Conservation (phyloP, 139 green algal genomes). For the Coelastrella sp. region DNA sequence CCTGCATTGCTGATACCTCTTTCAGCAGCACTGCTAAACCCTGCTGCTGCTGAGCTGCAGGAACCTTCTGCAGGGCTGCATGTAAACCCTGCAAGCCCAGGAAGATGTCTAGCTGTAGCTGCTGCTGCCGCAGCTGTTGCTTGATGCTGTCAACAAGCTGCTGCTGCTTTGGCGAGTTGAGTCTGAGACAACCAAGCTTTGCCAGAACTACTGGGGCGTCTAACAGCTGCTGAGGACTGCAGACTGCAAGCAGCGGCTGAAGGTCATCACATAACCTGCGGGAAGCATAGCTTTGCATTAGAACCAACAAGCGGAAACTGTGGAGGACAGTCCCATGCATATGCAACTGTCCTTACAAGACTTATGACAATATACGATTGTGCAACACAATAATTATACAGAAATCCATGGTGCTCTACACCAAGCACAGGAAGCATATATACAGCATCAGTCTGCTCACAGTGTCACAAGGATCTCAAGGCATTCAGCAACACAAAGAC, state of each 20-base stretch:
- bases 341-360: too few relatives aligned
- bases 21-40: not conserved
- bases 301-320: not conserved
- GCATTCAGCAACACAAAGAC: not conserved
- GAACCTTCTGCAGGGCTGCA: not conserved
- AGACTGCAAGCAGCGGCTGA: not conserved
- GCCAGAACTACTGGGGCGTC: not conserved
- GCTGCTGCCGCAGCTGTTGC: not conserved
- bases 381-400: too few relatives aligned
- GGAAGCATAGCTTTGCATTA: too few relatives aligned
- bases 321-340: not conserved
- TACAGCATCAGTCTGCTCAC: too few relatives aligned
- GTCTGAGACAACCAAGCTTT: conserved; percentile 26
- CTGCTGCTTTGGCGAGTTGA: conserved; percentile 32
- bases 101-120: not conserved
- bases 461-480: too few relatives aligned
- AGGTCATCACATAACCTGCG: conserved; percentile 10
- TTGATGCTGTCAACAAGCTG: conserved; percentile 8
- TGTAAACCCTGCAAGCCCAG: not conserved
- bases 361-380: too few relatives aligned
- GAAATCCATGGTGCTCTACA: too few relatives aligned
- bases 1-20: not conserved
- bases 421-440: too few relatives aligned
- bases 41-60: not conserved
- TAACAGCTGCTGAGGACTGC: not conserved